Conservation (phyloP, 2,329 filamentous ascomycete species). For the Coleophoma crateriformis region DNA sequence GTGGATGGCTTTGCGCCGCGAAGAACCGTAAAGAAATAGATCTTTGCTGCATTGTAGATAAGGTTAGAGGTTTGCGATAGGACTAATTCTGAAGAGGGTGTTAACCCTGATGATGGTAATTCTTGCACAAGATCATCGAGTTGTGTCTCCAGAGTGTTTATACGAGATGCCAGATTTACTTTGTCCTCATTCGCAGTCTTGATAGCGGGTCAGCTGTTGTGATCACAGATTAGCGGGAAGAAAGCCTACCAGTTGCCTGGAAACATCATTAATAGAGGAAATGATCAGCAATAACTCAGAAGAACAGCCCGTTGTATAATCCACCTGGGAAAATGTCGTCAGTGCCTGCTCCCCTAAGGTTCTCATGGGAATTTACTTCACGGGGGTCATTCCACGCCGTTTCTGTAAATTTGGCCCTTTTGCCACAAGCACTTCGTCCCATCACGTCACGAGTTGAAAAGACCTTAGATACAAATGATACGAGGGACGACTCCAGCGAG, state of each 20-base stretch:
- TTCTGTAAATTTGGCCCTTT: constrained; percentile 8
- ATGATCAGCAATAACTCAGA: constrained; percentile 7
- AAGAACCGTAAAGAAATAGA: constrained; percentile 9
- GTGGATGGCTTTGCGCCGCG: constrained; percentile 7
- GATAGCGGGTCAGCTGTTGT: neutral
- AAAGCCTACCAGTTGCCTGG: constrained; percentile 2
- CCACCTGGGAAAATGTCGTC: neutral
- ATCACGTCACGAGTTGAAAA: constrained; percentile 11
- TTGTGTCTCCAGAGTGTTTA: constrained; percentile 1
- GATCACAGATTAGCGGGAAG: neutral
- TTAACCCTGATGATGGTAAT: neutral
- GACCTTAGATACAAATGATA: constrained; percentile 9
- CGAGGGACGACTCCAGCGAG: constrained; percentile 5
- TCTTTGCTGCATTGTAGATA: constrained; percentile 7
- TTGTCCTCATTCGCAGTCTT: neutral
- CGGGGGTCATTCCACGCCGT: constrained; percentile 7
- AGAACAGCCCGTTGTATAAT: constrained; percentile 7
- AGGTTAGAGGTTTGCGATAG: constrained; percentile 6
- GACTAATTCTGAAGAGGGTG: neutral
- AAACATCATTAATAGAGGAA: constrained; percentile 8
- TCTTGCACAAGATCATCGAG: constrained; percentile 7
- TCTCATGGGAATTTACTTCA: constrained; percentile 1
- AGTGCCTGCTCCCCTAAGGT: neutral
- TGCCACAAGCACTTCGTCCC: constrained; percentile 10
- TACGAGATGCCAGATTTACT: neutral